Percentiles rank a stretch among this genome's conserved stretches.
Conservation (phyloP, 371 early-diverging fungal genomes). For the Saksenaea oblongispora region DNA sequence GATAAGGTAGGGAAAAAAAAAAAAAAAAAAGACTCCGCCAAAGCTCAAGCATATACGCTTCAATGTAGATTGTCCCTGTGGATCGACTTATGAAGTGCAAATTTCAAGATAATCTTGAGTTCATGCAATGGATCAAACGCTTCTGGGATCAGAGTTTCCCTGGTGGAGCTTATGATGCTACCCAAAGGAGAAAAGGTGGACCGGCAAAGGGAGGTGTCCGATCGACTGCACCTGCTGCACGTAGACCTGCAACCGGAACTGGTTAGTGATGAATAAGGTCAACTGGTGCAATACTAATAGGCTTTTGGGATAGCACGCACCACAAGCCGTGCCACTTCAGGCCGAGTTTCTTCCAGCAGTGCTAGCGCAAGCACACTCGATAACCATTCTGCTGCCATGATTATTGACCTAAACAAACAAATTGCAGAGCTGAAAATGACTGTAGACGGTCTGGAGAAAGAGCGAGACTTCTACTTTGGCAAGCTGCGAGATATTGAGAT, state of each 20-base stretch:
- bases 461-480: constrained; percentile 92
- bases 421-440: constrained; percentile 73
- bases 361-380: constrained; percentile 23
- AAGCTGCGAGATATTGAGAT: constrained; percentile 93
- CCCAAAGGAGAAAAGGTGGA: constrained; percentile 71
- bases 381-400: constrained; percentile 40
- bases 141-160: constrained; percentile 87
- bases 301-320: constrained; percentile 32
- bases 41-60: constrained; percentile 81
- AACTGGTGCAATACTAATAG: no score
- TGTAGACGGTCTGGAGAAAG: constrained; percentile 87
- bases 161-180: constrained; percentile 84
- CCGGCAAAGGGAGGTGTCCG: constrained; percentile 21
- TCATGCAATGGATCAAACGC: constrained; percentile 91
- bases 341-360: constrained; percentile 24
- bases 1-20: constrained; percentile 56
- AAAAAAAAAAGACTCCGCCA: constrained; percentile 70
- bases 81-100: constrained; percentile 88
- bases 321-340: constrained; percentile 23
- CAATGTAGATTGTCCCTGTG: constrained; percentile 72
- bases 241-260: constrained; percentile 3
- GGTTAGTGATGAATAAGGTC: no score
- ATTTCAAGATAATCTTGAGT: constrained; percentile 97
- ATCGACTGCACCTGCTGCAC: constrained; percentile 28
- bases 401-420: constrained; percentile 70